These are phyloP conservation scores for Talaromyces piceae DNA, from an alignment of 2,329 filamentous ascomycete species.

Conservation along the genomic window DNA sequence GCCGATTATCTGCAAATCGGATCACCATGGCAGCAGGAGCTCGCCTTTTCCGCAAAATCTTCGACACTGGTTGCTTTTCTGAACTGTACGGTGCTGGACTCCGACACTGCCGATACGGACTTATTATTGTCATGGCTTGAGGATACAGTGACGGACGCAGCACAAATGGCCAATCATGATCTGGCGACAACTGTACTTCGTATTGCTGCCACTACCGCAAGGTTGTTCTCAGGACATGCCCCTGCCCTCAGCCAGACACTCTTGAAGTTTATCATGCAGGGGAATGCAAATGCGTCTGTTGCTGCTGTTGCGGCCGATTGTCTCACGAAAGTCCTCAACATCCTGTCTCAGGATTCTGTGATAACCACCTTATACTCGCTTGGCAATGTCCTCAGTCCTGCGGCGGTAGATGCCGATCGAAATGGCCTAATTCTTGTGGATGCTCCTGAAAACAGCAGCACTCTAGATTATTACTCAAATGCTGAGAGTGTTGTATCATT, in stretches of 20 bases:
- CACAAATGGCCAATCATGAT: slow-evolving; percentile 72
- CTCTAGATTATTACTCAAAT: slow-evolving; percentile 34
- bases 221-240: slow-evolving; percentile 63
- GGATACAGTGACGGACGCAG: slow-evolving; percentile 66
- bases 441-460: slow-evolving; percentile 38
- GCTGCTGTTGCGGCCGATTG: slow-evolving; percentile 75
- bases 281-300: slow-evolving; percentile 60
- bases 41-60: slow-evolving; percentile 80
- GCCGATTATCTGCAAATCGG: slow-evolving; percentile 84
- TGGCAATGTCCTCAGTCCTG: slow-evolving; percentile 86
- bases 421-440: slow-evolving; percentile 24
- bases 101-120: slow-evolving; percentile 72
- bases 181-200: slow-evolving; percentile 73
- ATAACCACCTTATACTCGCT: slow-evolving; percentile 94
- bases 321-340: slow-evolving; percentile 70
- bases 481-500: slow-evolving; percentile 58
- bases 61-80: slow-evolving; percentile 74
- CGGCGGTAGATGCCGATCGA: slow-evolving; percentile 44
- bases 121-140: slow-evolving; percentile 79
- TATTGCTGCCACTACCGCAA: slow-evolving; percentile 73
- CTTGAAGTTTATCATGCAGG: slow-evolving; percentile 81
- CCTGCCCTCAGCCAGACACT: slow-evolving; percentile 70
- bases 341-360: slow-evolving; percentile 82
- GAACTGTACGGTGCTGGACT: slow-evolving; percentile 75
- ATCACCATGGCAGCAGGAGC: slow-evolving; percentile 75